A percentile compares a stretch with the other conserved stretches of the same genome.
Conservation (phyloP, 345 rosid species). For the Populus davidiana region DNA sequence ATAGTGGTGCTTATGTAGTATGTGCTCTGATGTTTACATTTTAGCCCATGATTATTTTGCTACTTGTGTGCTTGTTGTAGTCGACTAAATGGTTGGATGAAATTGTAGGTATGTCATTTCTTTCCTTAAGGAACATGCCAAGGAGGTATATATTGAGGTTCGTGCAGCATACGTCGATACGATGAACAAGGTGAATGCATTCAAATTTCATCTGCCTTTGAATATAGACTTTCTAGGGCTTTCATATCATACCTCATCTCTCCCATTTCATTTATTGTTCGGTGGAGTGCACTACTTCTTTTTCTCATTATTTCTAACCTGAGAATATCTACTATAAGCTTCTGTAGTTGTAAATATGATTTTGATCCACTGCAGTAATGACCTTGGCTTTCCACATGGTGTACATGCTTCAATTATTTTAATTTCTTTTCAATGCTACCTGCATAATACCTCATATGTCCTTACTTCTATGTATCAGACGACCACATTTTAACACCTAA, state of each 20-base stretch:
- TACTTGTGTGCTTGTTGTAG: conserved; percentile 10
- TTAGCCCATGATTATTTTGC: background rate
- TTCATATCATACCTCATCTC: background rate
- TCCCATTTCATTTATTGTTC: background rate
- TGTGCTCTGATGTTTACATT: background rate
- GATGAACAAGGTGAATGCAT: conserved; percentile 83
- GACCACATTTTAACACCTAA: background rate
- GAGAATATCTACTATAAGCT: no score
- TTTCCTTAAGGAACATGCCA: conserved; percentile 92
- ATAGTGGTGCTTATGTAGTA: background rate
- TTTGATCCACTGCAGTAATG: no score
- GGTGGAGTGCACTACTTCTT: background rate
- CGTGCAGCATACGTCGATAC: conserved; percentile 92
- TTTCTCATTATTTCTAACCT: no score
- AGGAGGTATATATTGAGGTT: conserved; percentile 80
- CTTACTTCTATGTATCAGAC: background rate
- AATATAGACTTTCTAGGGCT: background rate
- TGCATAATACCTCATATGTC: no score
- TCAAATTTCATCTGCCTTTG: background rate
- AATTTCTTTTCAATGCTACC: no score
- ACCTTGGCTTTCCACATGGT: no score
- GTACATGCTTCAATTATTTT: no score
- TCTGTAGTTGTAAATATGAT: no score
- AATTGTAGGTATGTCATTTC: conserved; percentile 67
- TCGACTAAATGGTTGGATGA: conserved; percentile 16